Evolutionary conservation across 2,329 filamentous ascomycete genomes (phyloP).

Genomic region (Monilinia laxa): DNA sequence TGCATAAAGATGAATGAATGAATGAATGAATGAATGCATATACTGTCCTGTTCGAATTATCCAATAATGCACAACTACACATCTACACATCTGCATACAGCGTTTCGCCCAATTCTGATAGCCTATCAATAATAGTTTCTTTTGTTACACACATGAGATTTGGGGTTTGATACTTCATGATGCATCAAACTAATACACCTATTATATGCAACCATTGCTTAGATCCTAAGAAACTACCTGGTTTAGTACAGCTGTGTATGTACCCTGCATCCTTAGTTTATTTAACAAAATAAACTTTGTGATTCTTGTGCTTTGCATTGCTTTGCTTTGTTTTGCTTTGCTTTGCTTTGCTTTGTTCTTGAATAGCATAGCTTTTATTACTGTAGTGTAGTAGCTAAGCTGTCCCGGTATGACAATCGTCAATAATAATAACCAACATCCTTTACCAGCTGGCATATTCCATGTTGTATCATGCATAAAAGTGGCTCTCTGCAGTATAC

Average conservation of each 20-base stretch:
- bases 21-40: too few species aligned
- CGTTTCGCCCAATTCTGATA: slow-evolving; percentile 22
- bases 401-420: slow-evolving; percentile 5
- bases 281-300: slow-evolving; percentile 1
- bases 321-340: too few species aligned
- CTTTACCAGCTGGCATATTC: background rate
- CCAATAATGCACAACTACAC: too few species aligned
- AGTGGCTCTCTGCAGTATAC: slow-evolving; percentile 2
- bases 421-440: background rate
- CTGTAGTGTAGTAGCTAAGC: too few species aligned
- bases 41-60: too few species aligned
- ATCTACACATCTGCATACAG: slow-evolving; percentile 5
- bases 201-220: background rate
- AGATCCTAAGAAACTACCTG: background rate
- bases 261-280: background rate
- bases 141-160: background rate
- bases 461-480: slow-evolving; percentile 20
- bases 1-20: slow-evolving; percentile 19
- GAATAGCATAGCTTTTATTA: background rate
- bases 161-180: too few species aligned
- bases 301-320: background rate
- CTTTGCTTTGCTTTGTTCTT: background rate
- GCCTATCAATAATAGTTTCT: slow-evolving; percentile 13
- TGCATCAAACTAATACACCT: background rate
- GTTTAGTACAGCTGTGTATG: background rate